Percentiles rank a stretch among this genome's conserved stretches.
Conservation (phyloP, 805 yeast genomes). For the Zygotorulaspora danielsina region DNA sequence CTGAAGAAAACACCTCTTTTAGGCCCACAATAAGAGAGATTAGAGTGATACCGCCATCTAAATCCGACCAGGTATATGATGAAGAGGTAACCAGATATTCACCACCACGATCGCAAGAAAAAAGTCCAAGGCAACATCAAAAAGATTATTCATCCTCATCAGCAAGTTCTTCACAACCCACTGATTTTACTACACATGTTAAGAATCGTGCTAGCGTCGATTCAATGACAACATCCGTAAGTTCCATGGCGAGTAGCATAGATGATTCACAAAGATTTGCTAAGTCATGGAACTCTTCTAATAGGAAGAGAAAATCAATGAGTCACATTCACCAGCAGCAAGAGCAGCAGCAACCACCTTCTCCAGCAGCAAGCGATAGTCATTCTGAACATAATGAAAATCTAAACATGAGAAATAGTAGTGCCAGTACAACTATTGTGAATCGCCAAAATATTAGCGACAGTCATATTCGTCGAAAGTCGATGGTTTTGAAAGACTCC, state of each 20-base stretch:
- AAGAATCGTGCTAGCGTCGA: constrained; percentile 30
- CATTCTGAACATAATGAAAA: neutral
- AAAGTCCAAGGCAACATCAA: constrained; percentile 6
- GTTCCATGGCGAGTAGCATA: constrained; percentile 33
- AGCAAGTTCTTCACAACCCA: constrained; percentile 32
- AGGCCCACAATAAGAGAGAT: constrained; percentile 6
- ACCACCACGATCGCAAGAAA: neutral
- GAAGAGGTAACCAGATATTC: constrained; percentile 1
- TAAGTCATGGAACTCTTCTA: constrained; percentile 36
- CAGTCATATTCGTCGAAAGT: constrained; percentile 24
- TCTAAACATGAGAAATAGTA: constrained; percentile 14
- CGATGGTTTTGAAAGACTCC: constrained; percentile 28
- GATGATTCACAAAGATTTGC: constrained; percentile 35
- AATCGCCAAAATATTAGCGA: constrained; percentile 8
- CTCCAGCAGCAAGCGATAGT: constrained; percentile 2
- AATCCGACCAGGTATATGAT: neutral
- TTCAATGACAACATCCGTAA: constrained; percentile 34
- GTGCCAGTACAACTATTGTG: constrained; percentile 21
- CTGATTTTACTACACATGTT: constrained; percentile 31
- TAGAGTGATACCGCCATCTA: constrained; percentile 5
- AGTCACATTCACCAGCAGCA: constrained; percentile 18
- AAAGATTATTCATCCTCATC: constrained; percentile 25
- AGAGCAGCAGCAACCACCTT: constrained; percentile 1
- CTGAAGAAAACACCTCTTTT: neutral
- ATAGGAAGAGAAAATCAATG: constrained; percentile 33